Evolutionary conservation across 2,329 filamentous ascomycete species (phyloP).

Genomic region (Chaetomium sp.): DNA sequence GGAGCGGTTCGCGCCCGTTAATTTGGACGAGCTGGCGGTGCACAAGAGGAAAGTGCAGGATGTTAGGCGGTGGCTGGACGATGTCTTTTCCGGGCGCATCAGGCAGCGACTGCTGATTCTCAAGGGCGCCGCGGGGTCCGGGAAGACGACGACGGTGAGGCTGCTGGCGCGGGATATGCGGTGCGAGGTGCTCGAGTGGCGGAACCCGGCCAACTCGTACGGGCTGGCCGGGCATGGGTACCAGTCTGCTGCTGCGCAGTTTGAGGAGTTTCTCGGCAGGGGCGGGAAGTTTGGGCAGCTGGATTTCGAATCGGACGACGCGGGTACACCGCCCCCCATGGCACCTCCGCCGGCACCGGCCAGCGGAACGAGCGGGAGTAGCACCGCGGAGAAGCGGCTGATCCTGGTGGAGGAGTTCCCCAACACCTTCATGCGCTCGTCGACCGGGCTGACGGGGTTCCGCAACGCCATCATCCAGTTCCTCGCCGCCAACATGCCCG

Average conservation of each 20-base stretch:
- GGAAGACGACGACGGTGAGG: conserved; percentile 82
- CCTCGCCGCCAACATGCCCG: conserved; percentile 60
- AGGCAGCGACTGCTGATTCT: conserved; percentile 72
- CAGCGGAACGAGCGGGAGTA: not conserved
- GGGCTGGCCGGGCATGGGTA: conserved; percentile 56
- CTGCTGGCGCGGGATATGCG: conserved; percentile 72
- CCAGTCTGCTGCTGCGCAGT: conserved; percentile 68
- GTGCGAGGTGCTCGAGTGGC: conserved; percentile 81
- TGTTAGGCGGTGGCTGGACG: conserved; percentile 74
- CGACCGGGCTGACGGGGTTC: conserved; percentile 61
- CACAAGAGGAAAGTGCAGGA: conserved; percentile 92
- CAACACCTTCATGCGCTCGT: conserved; percentile 63
- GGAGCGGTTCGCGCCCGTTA: conserved; percentile 70
- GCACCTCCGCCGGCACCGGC: conserved; percentile 6
- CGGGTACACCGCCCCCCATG: conserved; percentile 5
- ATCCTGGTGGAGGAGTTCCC: conserved; percentile 80
- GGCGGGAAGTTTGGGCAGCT: conserved; percentile 67
- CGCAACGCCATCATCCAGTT: conserved; percentile 69
- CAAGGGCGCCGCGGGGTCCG: conserved; percentile 84
- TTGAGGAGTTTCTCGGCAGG: conserved; percentile 84
- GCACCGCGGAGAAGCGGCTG: conserved; percentile 40
- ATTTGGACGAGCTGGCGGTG: conserved; percentile 78
- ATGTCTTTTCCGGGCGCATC: conserved; percentile 59
- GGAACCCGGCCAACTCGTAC: conserved; percentile 63
- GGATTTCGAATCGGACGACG: conserved; percentile 23